Conservation (phyloP, 768 basidiomycete species). For the Rhizopogon vinicolor region DNA sequence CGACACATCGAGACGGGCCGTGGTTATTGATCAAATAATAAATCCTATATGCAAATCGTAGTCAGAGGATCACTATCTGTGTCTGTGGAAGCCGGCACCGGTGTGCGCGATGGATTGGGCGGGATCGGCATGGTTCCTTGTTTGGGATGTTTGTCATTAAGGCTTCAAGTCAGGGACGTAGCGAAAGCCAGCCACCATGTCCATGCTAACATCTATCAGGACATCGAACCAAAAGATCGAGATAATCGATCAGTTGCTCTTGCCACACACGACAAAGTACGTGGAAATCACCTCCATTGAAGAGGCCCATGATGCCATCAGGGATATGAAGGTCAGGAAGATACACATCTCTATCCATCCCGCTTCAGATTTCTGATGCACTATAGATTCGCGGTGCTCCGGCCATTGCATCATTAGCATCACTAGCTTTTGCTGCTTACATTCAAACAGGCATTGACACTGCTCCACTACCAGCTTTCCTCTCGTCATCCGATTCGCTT, state of each 20-base stretch:
- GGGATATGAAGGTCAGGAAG: slow-evolving; percentile 78
- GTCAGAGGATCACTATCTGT: too few relatives aligned
- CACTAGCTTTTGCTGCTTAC: slow-evolving; percentile 67
- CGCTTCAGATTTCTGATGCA: background rate
- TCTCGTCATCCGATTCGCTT: slow-evolving; percentile 49
- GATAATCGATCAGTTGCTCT: slow-evolving; percentile 86
- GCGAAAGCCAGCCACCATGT: slow-evolving; percentile 5
- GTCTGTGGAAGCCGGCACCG: too few relatives aligned
- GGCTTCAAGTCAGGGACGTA: too few relatives aligned
- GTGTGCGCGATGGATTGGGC: too few relatives aligned
- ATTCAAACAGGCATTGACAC: slow-evolving; percentile 50
- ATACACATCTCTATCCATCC: background rate
- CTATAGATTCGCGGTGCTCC: slow-evolving; percentile 83
- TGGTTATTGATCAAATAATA: too few relatives aligned
- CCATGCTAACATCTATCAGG: slow-evolving; percentile 36
- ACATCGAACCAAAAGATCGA: slow-evolving; percentile 54
- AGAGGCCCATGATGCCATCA: slow-evolving; percentile 91
- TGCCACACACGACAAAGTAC: slow-evolving; percentile 74
- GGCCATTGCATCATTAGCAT: slow-evolving; percentile 90
- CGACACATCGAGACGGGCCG: too few relatives aligned
- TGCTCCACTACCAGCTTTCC: slow-evolving; percentile 46
- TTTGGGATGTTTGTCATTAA: too few relatives aligned
- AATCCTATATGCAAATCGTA: too few relatives aligned
- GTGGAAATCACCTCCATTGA: slow-evolving; percentile 66
- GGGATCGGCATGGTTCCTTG: too few relatives aligned